A percentile compares a stretch with the other conserved stretches of the same genome.
These are phyloP conservation scores for Rubia occidens DNA, from an alignment of 305 asterid species.

Conservation along the genomic window DNA sequence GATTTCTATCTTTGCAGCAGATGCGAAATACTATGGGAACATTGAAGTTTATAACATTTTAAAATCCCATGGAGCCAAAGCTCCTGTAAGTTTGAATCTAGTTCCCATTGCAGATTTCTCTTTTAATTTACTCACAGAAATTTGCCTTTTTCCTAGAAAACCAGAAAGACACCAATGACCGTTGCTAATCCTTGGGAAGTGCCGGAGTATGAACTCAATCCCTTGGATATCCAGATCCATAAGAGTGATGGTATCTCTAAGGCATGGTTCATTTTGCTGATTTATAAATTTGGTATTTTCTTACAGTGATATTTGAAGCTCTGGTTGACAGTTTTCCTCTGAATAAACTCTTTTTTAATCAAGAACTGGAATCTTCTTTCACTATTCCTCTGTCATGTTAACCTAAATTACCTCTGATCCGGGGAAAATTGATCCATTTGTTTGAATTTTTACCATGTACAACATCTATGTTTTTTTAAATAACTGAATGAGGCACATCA, in stretches of 20 bases:
- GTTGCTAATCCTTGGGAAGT: conserved; percentile 94
- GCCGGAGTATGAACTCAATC: conserved; percentile 97
- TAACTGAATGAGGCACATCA: neutral
- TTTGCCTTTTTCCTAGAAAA: conserved; percentile 31
- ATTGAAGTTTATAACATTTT: conserved; percentile 54
- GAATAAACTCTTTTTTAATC: too few relatives aligned
- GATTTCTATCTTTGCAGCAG: neutral
- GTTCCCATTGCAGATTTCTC: neutral
- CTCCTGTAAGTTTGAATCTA: conserved; percentile 47
- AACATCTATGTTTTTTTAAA: neutral
- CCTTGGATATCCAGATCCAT: conserved; percentile 82
- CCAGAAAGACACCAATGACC: conserved; percentile 92
- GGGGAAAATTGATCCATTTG: neutral
- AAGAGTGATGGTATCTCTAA: conserved; percentile 85
- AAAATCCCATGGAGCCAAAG: conserved; percentile 93
- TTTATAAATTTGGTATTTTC: too few relatives aligned
- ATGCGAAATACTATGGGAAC: conserved; percentile 5
- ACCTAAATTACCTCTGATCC: neutral
- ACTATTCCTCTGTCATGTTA: neutral
- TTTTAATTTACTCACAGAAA: conserved; percentile 19
- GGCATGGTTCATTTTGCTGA: conserved; percentile 29
- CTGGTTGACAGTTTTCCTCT: too few relatives aligned
- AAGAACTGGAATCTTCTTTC: neutral
- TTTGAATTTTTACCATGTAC: neutral
- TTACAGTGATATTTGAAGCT: too few relatives aligned